Conservation (phyloP, 2,329 filamentous ascomycete genomes). For the Ophidiomyces ophidiicola region DNA sequence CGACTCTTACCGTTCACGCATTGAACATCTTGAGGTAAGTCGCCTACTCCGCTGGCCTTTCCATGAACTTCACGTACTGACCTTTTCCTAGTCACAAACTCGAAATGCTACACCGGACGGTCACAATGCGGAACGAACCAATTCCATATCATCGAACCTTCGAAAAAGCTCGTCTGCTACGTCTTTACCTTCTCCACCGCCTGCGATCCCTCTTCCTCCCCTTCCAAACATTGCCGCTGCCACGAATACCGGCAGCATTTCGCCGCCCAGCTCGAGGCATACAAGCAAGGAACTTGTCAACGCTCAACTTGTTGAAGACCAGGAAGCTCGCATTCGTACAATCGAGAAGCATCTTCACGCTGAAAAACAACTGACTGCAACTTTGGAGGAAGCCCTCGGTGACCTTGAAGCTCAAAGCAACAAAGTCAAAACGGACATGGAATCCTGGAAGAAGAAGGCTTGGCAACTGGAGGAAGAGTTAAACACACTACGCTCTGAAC, state of each 20-base stretch:
- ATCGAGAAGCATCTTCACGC: conserved; percentile 95
- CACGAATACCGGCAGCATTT: conserved; percentile 43
- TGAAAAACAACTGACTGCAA: conserved; percentile 91
- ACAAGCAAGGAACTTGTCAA: conserved; percentile 69
- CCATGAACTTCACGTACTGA: not conserved
- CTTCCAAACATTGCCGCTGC: conserved; percentile 53
- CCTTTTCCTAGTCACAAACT: conserved; percentile 27
- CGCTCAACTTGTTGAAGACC: conserved; percentile 81
- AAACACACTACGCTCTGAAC: conserved; percentile 44
- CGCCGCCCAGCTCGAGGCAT: conserved; percentile 54
- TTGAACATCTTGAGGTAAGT: conserved; percentile 64
- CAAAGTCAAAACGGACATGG: conserved; percentile 81
- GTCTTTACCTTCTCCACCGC: conserved; percentile 83
- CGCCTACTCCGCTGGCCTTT: not conserved
- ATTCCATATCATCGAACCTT: conserved; percentile 54
- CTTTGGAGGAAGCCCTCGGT: conserved; percentile 86
- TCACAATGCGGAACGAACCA: conserved; percentile 41
- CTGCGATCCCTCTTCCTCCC: conserved; percentile 88
- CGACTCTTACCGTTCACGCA: conserved; percentile 42
- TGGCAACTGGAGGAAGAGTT: conserved; percentile 56
- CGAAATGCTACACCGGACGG: conserved; percentile 26
- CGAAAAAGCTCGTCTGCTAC: conserved; percentile 74
- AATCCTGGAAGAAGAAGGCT: conserved; percentile 81
- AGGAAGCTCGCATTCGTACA: conserved; percentile 84
- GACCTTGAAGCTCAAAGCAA: conserved; percentile 87